phyloP scores from a whole-genome alignment of 352 stramenopile species.

The Stramenopiles sp. region DNA sequence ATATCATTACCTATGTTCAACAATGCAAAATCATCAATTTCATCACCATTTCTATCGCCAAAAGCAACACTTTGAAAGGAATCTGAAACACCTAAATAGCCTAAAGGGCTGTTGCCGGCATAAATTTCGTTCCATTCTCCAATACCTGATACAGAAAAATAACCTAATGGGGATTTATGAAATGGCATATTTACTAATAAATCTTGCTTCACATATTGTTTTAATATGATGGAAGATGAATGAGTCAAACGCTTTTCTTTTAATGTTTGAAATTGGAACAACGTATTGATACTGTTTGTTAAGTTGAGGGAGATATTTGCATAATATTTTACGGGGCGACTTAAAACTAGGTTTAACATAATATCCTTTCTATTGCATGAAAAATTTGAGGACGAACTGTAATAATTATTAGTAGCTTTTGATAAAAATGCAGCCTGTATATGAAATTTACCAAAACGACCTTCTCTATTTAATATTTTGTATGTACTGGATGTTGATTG shows the following conservation, averaged over 20 bases:
- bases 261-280: neutral
- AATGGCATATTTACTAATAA: neutral
- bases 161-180: neutral
- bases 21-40: neutral
- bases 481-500: neutral
- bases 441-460: neutral
- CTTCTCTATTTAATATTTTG: neutral
- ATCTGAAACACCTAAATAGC: neutral
- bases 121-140: neutral
- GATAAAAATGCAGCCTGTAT: neutral
- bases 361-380: neutral
- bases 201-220: too few relatives aligned
- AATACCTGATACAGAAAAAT: neutral
- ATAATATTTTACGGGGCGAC: neutral
- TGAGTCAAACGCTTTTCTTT: neutral
- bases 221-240: neutral
- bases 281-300: neutral
- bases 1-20: neutral
- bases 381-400: neutral
- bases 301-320: neutral
- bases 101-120: too few relatives aligned
- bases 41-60: neutral
- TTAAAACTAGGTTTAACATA: neutral
- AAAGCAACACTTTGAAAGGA: neutral
- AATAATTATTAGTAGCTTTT: neutral